A percentile compares a stretch with the other conserved stretches of the same genome.
Conservation (phyloP, 1,284 basidiomycete genomes). For the Abortiporus biennis region DNA sequence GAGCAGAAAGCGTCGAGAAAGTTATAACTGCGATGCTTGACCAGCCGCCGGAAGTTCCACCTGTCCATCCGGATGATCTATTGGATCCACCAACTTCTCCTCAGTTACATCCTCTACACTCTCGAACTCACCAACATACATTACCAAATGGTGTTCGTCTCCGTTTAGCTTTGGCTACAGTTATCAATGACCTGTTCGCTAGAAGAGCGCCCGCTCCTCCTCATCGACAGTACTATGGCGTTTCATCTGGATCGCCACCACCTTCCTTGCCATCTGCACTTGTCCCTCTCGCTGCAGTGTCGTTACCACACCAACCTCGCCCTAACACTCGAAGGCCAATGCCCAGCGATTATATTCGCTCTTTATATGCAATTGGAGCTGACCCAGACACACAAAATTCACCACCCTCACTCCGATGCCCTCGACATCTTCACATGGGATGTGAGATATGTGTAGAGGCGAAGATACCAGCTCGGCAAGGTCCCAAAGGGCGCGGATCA, state of each 20-base stretch:
- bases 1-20: constrained; percentile 74
- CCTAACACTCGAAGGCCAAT: constrained; percentile 16
- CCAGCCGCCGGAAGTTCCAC: constrained; percentile 50
- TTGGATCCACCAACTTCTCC: constrained; percentile 47
- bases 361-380: constrained; percentile 54
- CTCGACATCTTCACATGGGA: constrained; percentile 62
- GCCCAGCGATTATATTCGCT: constrained; percentile 38
- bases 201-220: constrained; percentile 48
- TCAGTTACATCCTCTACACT: constrained; percentile 19
- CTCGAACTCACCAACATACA: constrained; percentile 42
- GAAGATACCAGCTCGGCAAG: constrained; percentile 22
- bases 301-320: constrained; percentile 15
- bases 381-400: constrained; percentile 59
- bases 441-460: constrained; percentile 71
- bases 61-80: constrained; percentile 22
- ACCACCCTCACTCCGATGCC: constrained; percentile 58
- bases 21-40: constrained; percentile 74
- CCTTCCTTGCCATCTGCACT: constrained; percentile 33
- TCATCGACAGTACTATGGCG: constrained; percentile 8
- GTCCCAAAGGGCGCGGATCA: constrained; percentile 14
- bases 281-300: constrained; percentile 30
- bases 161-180: constrained; percentile 60
- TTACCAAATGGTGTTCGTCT: constrained; percentile 78
- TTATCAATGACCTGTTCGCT: constrained; percentile 75
- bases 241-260: constrained; percentile 15